Conservation (phyloP, 2,329 filamentous ascomycete species). For the Sporothrix brunneoviolacea region DNA sequence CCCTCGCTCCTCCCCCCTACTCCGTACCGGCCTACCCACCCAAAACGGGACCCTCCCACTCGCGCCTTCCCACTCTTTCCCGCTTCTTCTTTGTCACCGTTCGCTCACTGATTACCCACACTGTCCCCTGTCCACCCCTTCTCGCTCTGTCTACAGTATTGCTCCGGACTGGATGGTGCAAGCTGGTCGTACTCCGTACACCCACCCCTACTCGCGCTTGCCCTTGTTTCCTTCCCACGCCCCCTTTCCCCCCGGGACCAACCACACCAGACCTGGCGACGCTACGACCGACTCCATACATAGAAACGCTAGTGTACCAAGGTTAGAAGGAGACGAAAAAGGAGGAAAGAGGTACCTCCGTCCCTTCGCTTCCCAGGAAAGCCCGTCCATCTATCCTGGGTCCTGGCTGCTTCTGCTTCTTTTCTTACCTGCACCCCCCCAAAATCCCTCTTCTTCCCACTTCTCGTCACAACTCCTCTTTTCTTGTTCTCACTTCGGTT, state of each 20-base stretch:
- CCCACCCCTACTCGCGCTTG: background rate
- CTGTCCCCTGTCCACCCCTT: background rate
- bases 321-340: background rate
- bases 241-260: slow-evolving; percentile 2
- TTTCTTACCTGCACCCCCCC: slow-evolving; percentile 5
- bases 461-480: background rate
- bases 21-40: too few species aligned
- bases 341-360: background rate
- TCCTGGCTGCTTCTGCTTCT: background rate
- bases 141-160: too few species aligned
- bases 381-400: too few species aligned
- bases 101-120: background rate
- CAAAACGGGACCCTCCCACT: background rate
- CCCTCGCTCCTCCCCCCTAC: background rate
- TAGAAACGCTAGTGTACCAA: slow-evolving; percentile 9
- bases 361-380: slow-evolving; percentile 3
- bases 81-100: background rate
- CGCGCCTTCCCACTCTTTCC: background rate
- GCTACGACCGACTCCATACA: background rate
- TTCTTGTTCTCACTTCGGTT: background rate
- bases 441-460: slow-evolving; percentile 6
- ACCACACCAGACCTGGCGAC: background rate
- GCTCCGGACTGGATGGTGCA: too few species aligned
- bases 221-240: background rate
- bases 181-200: too few species aligned